Conservation (phyloP, 352 stramenopile genomes). For the Halophytophthora polymorphica region DNA sequence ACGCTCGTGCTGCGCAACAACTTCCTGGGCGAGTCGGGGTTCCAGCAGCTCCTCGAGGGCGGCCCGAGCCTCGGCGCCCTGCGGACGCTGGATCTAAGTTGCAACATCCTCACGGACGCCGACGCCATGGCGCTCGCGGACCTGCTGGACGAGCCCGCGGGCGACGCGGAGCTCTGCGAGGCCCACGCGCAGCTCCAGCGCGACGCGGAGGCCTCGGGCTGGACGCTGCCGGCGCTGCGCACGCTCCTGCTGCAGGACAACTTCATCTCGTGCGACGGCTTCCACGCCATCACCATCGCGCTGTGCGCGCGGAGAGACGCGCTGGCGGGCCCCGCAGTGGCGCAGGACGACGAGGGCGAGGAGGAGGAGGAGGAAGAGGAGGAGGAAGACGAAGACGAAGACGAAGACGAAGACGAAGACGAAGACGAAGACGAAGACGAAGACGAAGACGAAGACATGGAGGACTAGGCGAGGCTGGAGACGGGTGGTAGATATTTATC, state of each 20-base stretch:
- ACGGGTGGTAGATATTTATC: no score
- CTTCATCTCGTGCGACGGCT: constrained; percentile 64
- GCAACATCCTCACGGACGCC: constrained; percentile 62
- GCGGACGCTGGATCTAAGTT: constrained; percentile 33
- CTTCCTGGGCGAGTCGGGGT: constrained; percentile 59
- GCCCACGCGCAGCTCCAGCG: constrained; percentile 5
- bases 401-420: constrained; percentile 15
- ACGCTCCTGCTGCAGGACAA: constrained; percentile 52
- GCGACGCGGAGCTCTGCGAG: constrained; percentile 11
- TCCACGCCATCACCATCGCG: constrained; percentile 52
- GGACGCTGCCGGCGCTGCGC: constrained; percentile 23
- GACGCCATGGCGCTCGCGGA: constrained; percentile 43
- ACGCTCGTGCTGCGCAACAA: constrained; percentile 52
- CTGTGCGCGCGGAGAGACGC: constrained; percentile 27
- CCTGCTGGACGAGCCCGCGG: constrained; percentile 26
- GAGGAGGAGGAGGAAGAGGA: constrained; percentile 11
- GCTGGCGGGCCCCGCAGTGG: constrained; percentile 4
- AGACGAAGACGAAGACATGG: constrained; percentile 14
- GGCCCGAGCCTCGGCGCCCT: constrained; percentile 29
- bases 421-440: constrained; percentile 11
- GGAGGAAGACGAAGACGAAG: constrained; percentile 9
- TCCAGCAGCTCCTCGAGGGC: constrained; percentile 25
- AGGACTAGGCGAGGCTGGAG: constrained; percentile 6
- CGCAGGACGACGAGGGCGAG: constrained; percentile 3
- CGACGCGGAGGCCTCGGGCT: constrained; percentile 1